Evolutionary conservation across 1,284 basidiomycete genomes (phyloP), one percentile per base, ranked within the genome.

Genomic region (Termitomyces sp.): DNA sequence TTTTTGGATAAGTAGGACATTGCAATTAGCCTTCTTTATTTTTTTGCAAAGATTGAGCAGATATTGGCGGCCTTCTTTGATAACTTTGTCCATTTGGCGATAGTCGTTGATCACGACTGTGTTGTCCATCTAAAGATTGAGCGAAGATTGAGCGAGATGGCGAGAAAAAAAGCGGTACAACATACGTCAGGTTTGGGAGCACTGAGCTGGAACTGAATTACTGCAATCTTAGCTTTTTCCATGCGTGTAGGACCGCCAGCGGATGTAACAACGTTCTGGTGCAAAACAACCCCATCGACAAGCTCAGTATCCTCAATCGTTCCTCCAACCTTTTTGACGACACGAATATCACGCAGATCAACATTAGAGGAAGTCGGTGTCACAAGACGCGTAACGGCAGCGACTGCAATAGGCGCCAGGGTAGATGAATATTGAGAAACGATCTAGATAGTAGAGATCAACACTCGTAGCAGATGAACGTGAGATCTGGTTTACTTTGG

Each of bases 81-180:
- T 88, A 60, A 99, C 96, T 73, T 98, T 98, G 82, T 99, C 97
- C 96, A 99, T 99, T 74, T 99, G 97, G 38, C 97, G 88, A 78
- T 99, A 99, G 74, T 99, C 96, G 66, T 98, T 99, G 64, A 99
- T 98, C 43, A 99, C 90, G 46, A 99, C 95, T 36, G 97, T 98
- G 78, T 99, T 99, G 76, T 99, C 97, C 97, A 99, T 99, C 94
- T 97, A 50, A 12, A 15, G 61, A 17, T 39, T 8, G 47, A 34
- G 39, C 21, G 34, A 36, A 61, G 47, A 55, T 52, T 54, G 54
- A 40, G 47, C 19, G 10, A 21, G 8, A 54, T 17, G 24, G 43
- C 15, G 47, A 46, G 31, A 51, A 50, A 53, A 3, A 12, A 47
- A 17, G 41, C 49, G 2, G 26, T 30, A 41, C 21, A 17, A 76